Base-by-base conservation (phyloP, 83 land plant species). In the Isoetes engelmannii region DNA sequence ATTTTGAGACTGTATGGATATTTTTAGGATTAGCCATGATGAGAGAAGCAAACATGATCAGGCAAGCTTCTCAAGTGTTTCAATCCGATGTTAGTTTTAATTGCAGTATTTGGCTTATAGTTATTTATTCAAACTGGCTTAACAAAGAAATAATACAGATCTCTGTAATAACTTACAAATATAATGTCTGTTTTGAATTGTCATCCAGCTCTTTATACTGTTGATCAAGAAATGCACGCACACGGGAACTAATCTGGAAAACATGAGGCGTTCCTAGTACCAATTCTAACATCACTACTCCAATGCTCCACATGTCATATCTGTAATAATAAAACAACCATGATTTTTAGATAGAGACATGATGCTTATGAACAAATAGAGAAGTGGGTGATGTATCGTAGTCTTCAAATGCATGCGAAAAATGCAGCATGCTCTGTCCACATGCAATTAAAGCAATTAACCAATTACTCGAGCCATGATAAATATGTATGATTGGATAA, bases 251-350 rank as follows among this genome's bases (percentile, higher is more conserved):
- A 57, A 90, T 76, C 72, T 89, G 87, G 70, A 93, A 93, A 44
- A 90, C 92, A 82, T 93, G 85, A 6, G 96, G 96, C 61, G 98
- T 84, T 41, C 96, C 98, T 66, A 93, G 61, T 41, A 90, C 80
- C 68, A 93, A 75, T 81, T 93, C 98, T 59, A 93, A 76, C 78
- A 93, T 84, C 42, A 93, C 92, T 43, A 93, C 89, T 42, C 98
- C 98, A 28, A 93, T 85, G 60, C 98, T 87, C 98, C 98, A 93
- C 82, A 88, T 84, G 58, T 93, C 98, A 77, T 90, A 90, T 78
- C 96, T 90, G 75, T 43, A 10, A 1, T 12, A 15, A 12, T 12
- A 12, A 51, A 51, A 51, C n/a, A 0, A 15, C 54, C 55, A 51
- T 1, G 13, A 51, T 28, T 28, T 28, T 28, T 2, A 28, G 2